phyloP scores from a whole-genome alignment of 257 asterid genomes.

The Rhazya stricta region DNA sequence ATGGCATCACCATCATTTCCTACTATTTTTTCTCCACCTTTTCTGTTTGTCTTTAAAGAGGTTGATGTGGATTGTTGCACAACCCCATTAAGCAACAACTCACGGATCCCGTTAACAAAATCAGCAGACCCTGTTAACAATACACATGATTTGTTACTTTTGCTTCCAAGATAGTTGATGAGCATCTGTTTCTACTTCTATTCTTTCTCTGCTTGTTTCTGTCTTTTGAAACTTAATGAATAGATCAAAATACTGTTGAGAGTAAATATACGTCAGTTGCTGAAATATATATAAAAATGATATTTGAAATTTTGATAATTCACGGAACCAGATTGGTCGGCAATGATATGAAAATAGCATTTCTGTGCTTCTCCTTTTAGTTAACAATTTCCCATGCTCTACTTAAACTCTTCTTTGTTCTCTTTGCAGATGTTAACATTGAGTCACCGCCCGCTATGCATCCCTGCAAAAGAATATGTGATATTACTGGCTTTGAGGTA shows the following conservation, averaged over 20 bases:
- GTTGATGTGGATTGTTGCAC: no score
- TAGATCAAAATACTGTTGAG: no score
- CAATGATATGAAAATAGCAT: background rate
- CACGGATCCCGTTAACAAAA: no score
- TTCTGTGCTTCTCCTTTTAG: background rate
- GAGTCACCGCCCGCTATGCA: conserved; percentile 83
- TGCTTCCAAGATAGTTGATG: background rate
- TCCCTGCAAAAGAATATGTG: conserved; percentile 84
- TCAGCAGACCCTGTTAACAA: no score
- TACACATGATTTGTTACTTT: no score
- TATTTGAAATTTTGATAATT: background rate
- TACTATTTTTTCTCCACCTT: no score
- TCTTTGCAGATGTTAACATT: conserved; percentile 58
- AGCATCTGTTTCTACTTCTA: background rate
- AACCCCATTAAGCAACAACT: no score
- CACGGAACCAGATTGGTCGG: background rate
- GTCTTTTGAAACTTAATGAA: background rate
- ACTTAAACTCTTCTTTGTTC: background rate
- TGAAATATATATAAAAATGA: background rate
- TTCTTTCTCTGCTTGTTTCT: background rate
- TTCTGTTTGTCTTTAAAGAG: no score
- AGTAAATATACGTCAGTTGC: no score
- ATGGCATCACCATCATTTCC: no score
- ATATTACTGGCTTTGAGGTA: conserved; percentile 91
- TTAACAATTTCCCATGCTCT: background rate